Base-by-base conservation (phyloP, 1,284 basidiomycete genomes). In the Malassezia pachydermatis region DNA sequence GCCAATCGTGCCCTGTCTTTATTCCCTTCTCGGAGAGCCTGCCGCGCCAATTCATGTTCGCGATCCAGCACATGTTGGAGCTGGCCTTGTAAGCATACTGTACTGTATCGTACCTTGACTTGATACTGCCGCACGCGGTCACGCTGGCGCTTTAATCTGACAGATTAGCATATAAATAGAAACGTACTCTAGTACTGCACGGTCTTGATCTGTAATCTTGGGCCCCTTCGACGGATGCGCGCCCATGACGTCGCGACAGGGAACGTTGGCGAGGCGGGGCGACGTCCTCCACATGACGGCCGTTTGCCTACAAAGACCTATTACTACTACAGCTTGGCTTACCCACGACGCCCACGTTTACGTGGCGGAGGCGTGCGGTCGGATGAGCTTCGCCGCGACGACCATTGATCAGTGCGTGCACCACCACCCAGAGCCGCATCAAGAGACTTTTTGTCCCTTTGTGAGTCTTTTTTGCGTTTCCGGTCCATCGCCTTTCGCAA, bases 71-170 rank as follows among this genome's bases (percentile, higher is more conserved):
- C 76, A 19, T 76, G 76, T 77, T 95, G 86, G 54, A 96, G 84
- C 92, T 95, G 56, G 13, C 23, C 16, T 5, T 16, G 30, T 7
- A n/a, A 24, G 28, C 22, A 7, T 36, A 14, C n/a, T n/a, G 25
- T 17, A 11, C 10, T 13, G 24, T 11, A 17, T 14, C 78, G 32
- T 55, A 87, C 92, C 78, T 84, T 84, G 75, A 83, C 87, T 79
- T 92, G 89, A 67, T 96, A 98, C 72, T 90, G 88, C 71, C 80
- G 84, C 55, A 98, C 77, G 72, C 90, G 92, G 74, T 98, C 94
- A 36, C 94, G 79, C 73, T 98, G 92, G 41, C 94, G 74, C 74
- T 98, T 98, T 58, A 98, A 78, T 69, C 88, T 84, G 66, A 28
- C 30, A 3, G 38, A n/a, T n/a, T 23, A 11, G 11, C 8, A 23